Evolutionary conservation across 257 asterid species (phyloP).

Genomic region (Perilla frutescens): DNA sequence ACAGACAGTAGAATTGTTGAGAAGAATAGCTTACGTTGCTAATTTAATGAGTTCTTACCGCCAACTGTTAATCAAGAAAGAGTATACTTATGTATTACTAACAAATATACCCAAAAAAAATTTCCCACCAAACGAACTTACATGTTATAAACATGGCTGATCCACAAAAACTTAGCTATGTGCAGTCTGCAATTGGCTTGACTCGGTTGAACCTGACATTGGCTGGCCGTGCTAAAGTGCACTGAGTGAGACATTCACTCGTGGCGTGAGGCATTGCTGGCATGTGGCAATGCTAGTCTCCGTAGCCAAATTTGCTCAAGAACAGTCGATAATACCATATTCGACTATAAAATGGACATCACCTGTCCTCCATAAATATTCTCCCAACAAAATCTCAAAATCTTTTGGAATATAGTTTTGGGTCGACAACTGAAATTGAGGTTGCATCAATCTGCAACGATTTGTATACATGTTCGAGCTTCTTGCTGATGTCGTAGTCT

Average conservation of each 20-base stretch:
- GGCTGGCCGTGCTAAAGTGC: slow-evolving; percentile 16
- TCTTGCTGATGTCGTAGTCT: slow-evolving; percentile 93
- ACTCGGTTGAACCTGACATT: background rate
- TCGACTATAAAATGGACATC: slow-evolving; percentile 22
- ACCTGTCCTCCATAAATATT: slow-evolving; percentile 76
- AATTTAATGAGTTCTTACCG: too few relatives aligned
- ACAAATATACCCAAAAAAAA: slow-evolving; percentile 23
- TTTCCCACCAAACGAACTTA: slow-evolving; percentile 34
- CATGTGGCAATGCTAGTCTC: slow-evolving; percentile 16
- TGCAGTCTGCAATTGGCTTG: background rate
- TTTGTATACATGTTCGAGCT: slow-evolving; percentile 93
- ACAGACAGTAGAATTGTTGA: too few relatives aligned
- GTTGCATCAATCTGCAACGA: slow-evolving; percentile 85
- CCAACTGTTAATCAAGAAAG: too few relatives aligned
- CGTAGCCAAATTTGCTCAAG: slow-evolving; percentile 18
- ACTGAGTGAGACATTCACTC: background rate
- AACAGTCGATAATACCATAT: background rate
- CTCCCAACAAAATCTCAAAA: slow-evolving; percentile 85
- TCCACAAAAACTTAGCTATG: slow-evolving; percentile 20
- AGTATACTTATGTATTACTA: slow-evolving; percentile 5
- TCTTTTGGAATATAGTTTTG: slow-evolving; percentile 84
- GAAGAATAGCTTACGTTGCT: too few relatives aligned
- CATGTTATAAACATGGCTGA: slow-evolving; percentile 29
- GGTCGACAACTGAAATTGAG: slow-evolving; percentile 96
- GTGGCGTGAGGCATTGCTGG: background rate